Conservation (phyloP, 192 early-diverging fungal species). For the Linnemannia exigua region DNA sequence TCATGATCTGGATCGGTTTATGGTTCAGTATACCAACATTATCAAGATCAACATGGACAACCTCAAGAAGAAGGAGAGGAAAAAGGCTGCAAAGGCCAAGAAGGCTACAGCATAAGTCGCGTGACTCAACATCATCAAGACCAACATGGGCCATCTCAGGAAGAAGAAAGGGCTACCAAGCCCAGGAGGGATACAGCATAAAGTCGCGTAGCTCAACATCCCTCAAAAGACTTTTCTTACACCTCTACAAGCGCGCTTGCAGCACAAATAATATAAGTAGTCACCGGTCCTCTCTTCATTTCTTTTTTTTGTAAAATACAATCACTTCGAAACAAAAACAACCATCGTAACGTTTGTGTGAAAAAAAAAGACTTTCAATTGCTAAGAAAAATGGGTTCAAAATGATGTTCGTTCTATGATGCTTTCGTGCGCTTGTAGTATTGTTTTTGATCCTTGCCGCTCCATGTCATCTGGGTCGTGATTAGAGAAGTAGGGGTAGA, state of each 20-base stretch:
- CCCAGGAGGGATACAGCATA: constrained; percentile 36
- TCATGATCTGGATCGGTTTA: constrained; percentile 54
- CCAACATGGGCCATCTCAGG: constrained; percentile 54
- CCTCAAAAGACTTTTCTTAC: neutral
- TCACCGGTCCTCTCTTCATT: no score
- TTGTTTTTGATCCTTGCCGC: neutral
- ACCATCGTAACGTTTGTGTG: neutral
- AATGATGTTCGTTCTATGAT: neutral
- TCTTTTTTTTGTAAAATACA: neutral
- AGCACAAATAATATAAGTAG: neutral
- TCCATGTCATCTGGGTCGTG: neutral
- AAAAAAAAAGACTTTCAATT: constrained; percentile 1
- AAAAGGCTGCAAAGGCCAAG: constrained; percentile 52
- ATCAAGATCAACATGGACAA: constrained; percentile 56
- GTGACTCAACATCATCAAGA: constrained; percentile 26
- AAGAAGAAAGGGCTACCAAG: constrained; percentile 54
- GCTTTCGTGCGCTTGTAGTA: neutral
- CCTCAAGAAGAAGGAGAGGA: constrained; percentile 57
- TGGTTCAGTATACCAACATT: constrained; percentile 57
- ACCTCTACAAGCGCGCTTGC: neutral
- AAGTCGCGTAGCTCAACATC: neutral
- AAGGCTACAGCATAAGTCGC: constrained; percentile 36
- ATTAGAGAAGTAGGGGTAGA: neutral
- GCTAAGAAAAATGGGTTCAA: neutral
- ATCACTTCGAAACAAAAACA: neutral